phyloP scores from a whole-genome alignment of 345 rosid genomes.

The Murraya koenigii region DNA sequence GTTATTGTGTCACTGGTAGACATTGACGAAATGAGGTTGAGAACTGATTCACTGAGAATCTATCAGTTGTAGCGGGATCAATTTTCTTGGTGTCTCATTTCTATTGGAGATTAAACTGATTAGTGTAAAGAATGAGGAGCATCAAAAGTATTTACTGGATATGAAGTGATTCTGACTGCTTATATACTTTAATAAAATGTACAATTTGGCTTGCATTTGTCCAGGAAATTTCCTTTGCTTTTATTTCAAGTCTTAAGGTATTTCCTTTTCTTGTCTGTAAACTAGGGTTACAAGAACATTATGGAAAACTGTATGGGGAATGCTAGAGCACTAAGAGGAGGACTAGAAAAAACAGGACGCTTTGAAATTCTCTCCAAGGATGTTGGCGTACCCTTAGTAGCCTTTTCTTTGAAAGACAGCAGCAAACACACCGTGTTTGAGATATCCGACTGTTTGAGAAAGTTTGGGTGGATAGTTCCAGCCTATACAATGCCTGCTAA shows the following conservation, averaged over 20 bases:
- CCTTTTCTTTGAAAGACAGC: slow-evolving; percentile 62
- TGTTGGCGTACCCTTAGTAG: slow-evolving; percentile 70
- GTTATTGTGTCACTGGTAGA: not conserved
- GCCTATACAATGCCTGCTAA: slow-evolving; percentile 81
- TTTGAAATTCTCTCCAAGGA: slow-evolving; percentile 66
- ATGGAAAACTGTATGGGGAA: slow-evolving; percentile 61
- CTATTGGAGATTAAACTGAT: not conserved
- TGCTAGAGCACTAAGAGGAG: slow-evolving; percentile 54
- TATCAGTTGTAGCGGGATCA: not conserved
- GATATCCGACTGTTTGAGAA: slow-evolving; percentile 53
- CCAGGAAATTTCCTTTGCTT: not conserved
- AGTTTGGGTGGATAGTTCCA: slow-evolving; percentile 69
- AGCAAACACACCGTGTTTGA: slow-evolving; percentile 59
- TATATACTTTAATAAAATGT: not conserved
- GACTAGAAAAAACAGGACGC: slow-evolving; percentile 53
- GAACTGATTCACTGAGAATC: not conserved
- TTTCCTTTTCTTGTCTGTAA: not conserved
- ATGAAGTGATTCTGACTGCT: not conserved
- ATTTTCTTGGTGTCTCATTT: not conserved
- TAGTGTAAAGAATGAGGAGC: not conserved
- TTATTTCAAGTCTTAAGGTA: not conserved
- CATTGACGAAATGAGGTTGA: not conserved
- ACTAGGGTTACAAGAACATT: slow-evolving; percentile 66
- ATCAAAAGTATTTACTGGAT: not conserved
- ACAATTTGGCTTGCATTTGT: not conserved